These are phyloP conservation scores for Salix udensis DNA, from an alignment of 345 rosid species.

Conservation along the genomic window DNA sequence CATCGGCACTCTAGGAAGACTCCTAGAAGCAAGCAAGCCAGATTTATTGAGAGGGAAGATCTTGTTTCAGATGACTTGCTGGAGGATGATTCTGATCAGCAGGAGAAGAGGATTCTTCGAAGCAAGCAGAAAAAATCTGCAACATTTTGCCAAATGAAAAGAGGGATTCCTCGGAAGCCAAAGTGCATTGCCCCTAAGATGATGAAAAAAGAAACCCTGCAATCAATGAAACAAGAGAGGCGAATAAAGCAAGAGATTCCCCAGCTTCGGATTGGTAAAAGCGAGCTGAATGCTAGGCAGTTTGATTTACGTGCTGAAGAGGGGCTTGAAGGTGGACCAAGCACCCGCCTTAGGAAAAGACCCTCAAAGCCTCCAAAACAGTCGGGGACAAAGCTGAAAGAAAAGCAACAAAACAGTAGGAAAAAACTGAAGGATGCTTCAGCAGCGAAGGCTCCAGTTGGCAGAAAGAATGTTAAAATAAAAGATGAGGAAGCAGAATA, in stretches of 20 bases:
- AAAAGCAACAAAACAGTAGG: slow-evolving; percentile 45
- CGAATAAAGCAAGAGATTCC: slow-evolving; percentile 39
- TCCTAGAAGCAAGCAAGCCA: slow-evolving; percentile 43
- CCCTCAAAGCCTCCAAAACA: slow-evolving; percentile 41
- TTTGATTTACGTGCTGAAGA: slow-evolving; percentile 31
- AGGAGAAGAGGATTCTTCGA: slow-evolving; percentile 5
- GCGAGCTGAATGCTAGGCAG: slow-evolving; percentile 21
- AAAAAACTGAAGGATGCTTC: slow-evolving; percentile 41
- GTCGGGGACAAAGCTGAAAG: slow-evolving; percentile 33
- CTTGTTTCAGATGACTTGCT: slow-evolving; percentile 37
- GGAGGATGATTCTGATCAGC: slow-evolving; percentile 22
- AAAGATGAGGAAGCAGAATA: slow-evolving; percentile 55
- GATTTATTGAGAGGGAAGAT: slow-evolving; percentile 31
- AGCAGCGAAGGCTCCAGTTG: slow-evolving; percentile 23
- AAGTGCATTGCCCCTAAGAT: slow-evolving; percentile 14
- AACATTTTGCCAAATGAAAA: slow-evolving; percentile 28
- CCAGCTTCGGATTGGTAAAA: slow-evolving; percentile 27
- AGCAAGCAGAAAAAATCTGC: slow-evolving; percentile 15
- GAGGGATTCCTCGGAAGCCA: slow-evolving; percentile 21
- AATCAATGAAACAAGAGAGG: slow-evolving; percentile 22
- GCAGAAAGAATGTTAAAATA: slow-evolving; percentile 32
- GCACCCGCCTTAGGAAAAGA: slow-evolving; percentile 73
- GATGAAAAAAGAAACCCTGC: slow-evolving; percentile 6
- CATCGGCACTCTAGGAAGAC: slow-evolving; percentile 34
- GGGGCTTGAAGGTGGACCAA: slow-evolving; percentile 60